Conservation (phyloP, 306 rosid genomes). For the Quillaja saponaria region DNA sequence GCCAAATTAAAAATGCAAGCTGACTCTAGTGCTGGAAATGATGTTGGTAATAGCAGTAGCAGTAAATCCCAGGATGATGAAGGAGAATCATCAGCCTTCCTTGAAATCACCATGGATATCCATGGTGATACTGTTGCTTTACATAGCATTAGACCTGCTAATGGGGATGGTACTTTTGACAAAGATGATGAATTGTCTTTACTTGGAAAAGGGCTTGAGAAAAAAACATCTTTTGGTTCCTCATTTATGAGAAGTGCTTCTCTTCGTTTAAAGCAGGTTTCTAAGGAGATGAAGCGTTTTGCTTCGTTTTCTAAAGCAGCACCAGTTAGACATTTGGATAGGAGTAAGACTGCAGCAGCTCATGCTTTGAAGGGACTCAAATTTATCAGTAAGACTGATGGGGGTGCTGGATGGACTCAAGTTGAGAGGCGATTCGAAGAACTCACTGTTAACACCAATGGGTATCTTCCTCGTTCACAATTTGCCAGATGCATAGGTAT, state of each 20-base stretch:
- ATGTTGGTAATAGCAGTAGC: conserved; percentile 11
- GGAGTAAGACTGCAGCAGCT: conserved; percentile 46
- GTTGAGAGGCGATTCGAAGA: conserved; percentile 50
- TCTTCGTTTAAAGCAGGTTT: conserved; percentile 42
- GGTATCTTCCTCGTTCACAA: conserved; percentile 46
- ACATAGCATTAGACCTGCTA: conserved; percentile 39
- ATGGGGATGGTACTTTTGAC: conserved; percentile 1
- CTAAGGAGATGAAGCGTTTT: conserved; percentile 52
- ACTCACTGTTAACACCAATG: conserved; percentile 43
- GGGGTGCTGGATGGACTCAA: conserved; percentile 46
- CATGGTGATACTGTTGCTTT: conserved; percentile 48
- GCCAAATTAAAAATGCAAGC: conserved; percentile 17
- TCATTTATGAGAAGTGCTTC: conserved; percentile 42
- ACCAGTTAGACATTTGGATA: conserved; percentile 29
- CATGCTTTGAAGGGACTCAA: conserved; percentile 53
- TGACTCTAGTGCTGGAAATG: conserved; percentile 4
- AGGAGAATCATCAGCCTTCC: conserved; percentile 23
- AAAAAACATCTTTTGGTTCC: conserved; percentile 46
- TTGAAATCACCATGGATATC: conserved; percentile 50
- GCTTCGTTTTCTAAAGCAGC: conserved; percentile 38
- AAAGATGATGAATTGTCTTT: conserved; percentile 36
- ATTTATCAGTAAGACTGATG: conserved; percentile 41
- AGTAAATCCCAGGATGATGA: conserved; percentile 31
- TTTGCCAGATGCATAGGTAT: conserved; percentile 66
- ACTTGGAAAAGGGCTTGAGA: conserved; percentile 45